Base-by-base conservation (phyloP, 352 stramenopile species). In the Elongisporangium undulatum region DNA sequence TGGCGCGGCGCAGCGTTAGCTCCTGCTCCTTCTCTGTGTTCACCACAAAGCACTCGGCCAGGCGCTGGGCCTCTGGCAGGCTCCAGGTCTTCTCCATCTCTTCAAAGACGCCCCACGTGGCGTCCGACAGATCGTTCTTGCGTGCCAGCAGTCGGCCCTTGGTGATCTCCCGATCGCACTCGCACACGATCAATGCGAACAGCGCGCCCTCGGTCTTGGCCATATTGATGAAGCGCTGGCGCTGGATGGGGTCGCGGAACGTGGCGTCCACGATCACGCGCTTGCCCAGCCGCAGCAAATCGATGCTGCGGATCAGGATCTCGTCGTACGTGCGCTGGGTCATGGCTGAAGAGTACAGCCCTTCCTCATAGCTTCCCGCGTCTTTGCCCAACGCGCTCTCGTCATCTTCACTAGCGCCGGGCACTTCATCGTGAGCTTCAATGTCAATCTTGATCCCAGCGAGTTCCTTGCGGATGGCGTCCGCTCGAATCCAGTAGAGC, bases 11-110 rank as follows among this genome's bases (percentile, higher is more conserved):
- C 57, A 87, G 60, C 26, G 77, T 86, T 26, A 89, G 67, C 66
- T 91, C 77, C 53, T 79, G 74, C 57, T 87, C 75, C 62, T 89
- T 92, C 53, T 90, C 79, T 23, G 82, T 90, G 67, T 86, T 88
- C 21, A 89, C 66, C 2, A 79, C 58, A 12, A 72, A 62, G 55
- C 67, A 81, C 59, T 89, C 82, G 12, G 58, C 23, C 66, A 80
- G 75, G 21, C 51, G 58, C 1, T 64, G 38, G 2, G 59, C 53
- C 20, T 85, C 77, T 6, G 71, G 62, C 23, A 81, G 66, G 41
- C 61, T 45, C 79, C 75, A 89, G 20, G 39, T 19, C 50, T 64
- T 64, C 64, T 91, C 81, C 71, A 90, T 88, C n/a, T 63, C 51
- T 58, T 90, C 75, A 34, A 75, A 90, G 8, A 90, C 75, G 24